A percentile compares a stretch with the other conserved stretches of the same genome.
These are phyloP conservation scores for Diutina mesorugosa DNA, from an alignment of 1,139 yeast species.

Conservation along the genomic window DNA sequence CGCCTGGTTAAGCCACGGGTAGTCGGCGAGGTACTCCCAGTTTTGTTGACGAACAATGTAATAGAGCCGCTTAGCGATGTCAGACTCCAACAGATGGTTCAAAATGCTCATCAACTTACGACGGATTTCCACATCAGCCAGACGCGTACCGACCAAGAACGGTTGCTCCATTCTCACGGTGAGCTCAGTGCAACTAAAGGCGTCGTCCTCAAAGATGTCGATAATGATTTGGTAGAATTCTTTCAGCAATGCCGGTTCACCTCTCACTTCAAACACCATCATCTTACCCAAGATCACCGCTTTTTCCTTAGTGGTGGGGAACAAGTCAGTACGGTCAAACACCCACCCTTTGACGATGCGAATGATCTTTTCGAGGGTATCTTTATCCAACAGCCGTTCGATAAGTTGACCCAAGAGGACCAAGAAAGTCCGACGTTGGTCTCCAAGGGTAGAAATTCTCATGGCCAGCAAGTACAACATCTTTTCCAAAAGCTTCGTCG, in stretches of 20 bases:
- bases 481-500: slow-evolving; percentile 64
- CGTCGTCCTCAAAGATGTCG: slow-evolving; percentile 75
- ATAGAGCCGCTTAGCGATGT: slow-evolving; percentile 65
- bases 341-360: slow-evolving; percentile 82
- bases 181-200: slow-evolving; percentile 73
- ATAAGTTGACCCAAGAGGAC: slow-evolving; percentile 80
- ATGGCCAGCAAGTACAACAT: slow-evolving; percentile 66
- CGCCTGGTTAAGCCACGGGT: slow-evolving; percentile 93
- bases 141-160: slow-evolving; percentile 83
- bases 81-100: slow-evolving; percentile 68
- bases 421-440: slow-evolving; percentile 80
- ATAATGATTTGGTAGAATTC: slow-evolving; percentile 80
- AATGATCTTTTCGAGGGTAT: slow-evolving; percentile 63
- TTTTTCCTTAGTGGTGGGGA: slow-evolving; percentile 93
- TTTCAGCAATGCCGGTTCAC: slow-evolving; percentile 68
- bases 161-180: slow-evolving; percentile 97
- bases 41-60: slow-evolving; percentile 87
- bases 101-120: slow-evolving; percentile 70
- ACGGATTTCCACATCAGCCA: slow-evolving; percentile 66
- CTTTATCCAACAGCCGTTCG: slow-evolving; percentile 75
- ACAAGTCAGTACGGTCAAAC: slow-evolving; percentile 66
- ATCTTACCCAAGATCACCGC: slow-evolving; percentile 90
- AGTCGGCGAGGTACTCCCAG: slow-evolving; percentile 92
- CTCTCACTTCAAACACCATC: slow-evolving; percentile 85
- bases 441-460: slow-evolving; percentile 79